phyloP scores from a whole-genome alignment of 2,329 filamentous ascomycete genomes.

The Aspergillus floridensis region DNA sequence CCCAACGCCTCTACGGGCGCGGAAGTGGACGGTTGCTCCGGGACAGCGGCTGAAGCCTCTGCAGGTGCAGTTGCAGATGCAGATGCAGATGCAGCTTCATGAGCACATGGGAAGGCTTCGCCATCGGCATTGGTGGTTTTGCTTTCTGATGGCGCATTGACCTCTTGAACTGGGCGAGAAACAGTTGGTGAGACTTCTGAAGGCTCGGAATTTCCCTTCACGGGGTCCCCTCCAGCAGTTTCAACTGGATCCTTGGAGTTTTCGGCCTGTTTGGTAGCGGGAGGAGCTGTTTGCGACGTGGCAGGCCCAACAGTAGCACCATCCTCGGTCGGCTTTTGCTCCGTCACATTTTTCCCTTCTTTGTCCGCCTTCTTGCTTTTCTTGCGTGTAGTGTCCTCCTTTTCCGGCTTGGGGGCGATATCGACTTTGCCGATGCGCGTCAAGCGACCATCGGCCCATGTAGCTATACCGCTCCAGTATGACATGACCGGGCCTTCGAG shows the following conservation, averaged over 20 bases:
- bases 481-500: slow-evolving; percentile 86
- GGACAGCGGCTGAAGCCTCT: neutral
- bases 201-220: slow-evolving; percentile 10
- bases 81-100: neutral
- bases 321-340: slow-evolving; percentile 16
- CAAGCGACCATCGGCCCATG: slow-evolving; percentile 74
- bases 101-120: neutral
- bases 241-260: slow-evolving; percentile 2
- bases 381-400: slow-evolving; percentile 49
- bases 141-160: slow-evolving; percentile 2
- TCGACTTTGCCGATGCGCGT: slow-evolving; percentile 67
- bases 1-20: neutral
- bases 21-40: slow-evolving; percentile 5
- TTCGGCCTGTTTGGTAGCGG: slow-evolving; percentile 4
- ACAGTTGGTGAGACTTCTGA: slow-evolving; percentile 4
- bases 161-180: neutral
- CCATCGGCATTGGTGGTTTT: neutral
- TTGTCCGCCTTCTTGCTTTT: slow-evolving; percentile 33
- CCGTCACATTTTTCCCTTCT: slow-evolving; percentile 26
- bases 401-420: slow-evolving; percentile 35
- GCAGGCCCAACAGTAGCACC: slow-evolving; percentile 10
- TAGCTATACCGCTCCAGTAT: slow-evolving; percentile 88
- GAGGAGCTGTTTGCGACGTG: slow-evolving; percentile 9
- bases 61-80: neutral
- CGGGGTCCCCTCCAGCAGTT: slow-evolving; percentile 11